A percentile compares a stretch with the other conserved stretches of the same genome.
Conservation (phyloP, 495 filamentous ascomycete genomes). For the Lasiosphaeris hirsuta region DNA sequence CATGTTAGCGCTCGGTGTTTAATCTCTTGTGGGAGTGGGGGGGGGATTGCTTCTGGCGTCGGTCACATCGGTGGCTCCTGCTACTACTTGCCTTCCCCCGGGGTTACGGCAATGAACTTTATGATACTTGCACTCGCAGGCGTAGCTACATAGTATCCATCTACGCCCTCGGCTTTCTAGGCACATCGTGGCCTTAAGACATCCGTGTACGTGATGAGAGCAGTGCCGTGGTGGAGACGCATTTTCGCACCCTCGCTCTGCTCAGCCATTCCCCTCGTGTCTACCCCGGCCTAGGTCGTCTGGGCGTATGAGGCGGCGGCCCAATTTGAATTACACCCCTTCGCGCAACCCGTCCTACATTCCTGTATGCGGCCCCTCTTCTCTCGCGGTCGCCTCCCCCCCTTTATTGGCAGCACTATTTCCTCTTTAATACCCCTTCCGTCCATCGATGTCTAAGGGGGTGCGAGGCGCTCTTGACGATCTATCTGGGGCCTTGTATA, state of each 20-base stretch:
- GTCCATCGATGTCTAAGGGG: constrained; percentile 23
- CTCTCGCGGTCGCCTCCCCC: constrained; percentile 5
- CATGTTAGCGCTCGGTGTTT: too few species aligned
- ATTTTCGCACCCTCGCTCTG: neutral
- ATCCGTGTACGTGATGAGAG: neutral
- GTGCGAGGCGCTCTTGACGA: constrained; percentile 9
- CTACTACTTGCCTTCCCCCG: neutral
- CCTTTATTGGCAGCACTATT: constrained; percentile 26
- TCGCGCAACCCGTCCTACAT: constrained; percentile 18
- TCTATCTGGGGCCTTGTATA: constrained; percentile 22
- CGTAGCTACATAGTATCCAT: neutral
- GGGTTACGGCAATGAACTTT: neutral
- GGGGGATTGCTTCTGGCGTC: neutral
- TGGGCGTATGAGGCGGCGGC: neutral
- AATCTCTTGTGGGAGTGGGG: neutral
- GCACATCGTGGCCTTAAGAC: neutral
- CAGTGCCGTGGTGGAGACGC: neutral
- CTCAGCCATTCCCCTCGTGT: constrained; percentile 16
- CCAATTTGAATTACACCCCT: constrained; percentile 4
- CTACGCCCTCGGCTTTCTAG: neutral
- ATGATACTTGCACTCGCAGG: neutral
- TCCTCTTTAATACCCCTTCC: constrained; percentile 13
- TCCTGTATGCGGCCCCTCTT: constrained; percentile 18
- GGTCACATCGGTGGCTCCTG: neutral
- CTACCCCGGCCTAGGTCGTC: constrained; percentile 9